Base-by-base conservation (phyloP, 2,329 filamentous ascomycete species). In the Gremmenia infestans region DNA sequence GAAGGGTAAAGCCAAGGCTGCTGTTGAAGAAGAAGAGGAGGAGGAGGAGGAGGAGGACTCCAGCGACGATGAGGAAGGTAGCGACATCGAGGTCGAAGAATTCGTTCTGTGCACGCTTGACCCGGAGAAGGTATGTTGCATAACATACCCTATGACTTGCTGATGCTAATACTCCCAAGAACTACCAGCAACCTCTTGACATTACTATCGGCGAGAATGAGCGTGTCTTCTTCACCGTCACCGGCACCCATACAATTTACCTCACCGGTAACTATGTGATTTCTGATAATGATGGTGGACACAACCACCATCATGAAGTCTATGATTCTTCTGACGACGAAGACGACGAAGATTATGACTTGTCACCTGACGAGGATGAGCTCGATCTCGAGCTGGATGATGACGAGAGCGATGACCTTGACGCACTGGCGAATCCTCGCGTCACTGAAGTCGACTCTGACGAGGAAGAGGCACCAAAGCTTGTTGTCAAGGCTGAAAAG, bases 261-360 rank as follows among this genome's bases (percentile, higher is more conserved):
- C 83, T 99, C 58, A 97, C 93, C 60, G 94, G 94, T 67, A 99
- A 99, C 83, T 97, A 96, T 75, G 82, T 99, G 65, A 83, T 94
- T 60, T 79, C 82, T 70, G 78, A 85, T 60, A 80, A 85, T 57
- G 77, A 82, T 48, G 82, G 70, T 48, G 82, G 70, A 55, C 72
- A 73, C 61, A 74, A 78, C 55, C 72, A 79, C 48, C 76, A 81
- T 42, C 76, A 88, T 48, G 81, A 86, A 50, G 80, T 81, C 48
- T 80, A 82, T 48, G 81, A 82, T 50, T 81, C 83, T 19, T 81
- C 83, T 19, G 81, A 85, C 45, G 74, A 82, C 19, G 77, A 81
- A 28, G 84, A 87, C 7, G 83, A 86, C 57, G 83, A 86, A 57
- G 88, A 91, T 57, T 94, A 95, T 71, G 90, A 95, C 68, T 79